phyloP scores from a whole-genome alignment of 306 rosid species.

The Glycyrrhiza uralensis region DNA sequence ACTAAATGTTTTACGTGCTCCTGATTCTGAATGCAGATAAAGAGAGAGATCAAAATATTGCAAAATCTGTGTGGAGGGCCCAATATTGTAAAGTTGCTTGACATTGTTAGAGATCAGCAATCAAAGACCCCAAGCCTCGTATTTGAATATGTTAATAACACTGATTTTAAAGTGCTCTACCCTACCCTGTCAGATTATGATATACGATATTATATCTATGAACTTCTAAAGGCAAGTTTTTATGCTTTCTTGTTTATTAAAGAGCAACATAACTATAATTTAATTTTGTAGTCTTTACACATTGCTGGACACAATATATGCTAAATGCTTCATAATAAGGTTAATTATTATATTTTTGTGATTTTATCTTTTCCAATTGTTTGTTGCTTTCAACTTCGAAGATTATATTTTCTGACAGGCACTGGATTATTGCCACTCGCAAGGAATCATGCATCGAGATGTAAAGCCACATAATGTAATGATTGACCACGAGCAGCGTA shows the following conservation, averaged over 20 bases:
- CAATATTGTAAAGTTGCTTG: slow-evolving; percentile 72
- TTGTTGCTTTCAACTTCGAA: neutral
- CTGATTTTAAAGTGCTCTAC: slow-evolving; percentile 77
- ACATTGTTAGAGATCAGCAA: slow-evolving; percentile 80
- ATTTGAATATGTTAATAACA: slow-evolving; percentile 54
- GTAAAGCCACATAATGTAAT: slow-evolving; percentile 53
- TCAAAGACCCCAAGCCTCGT: slow-evolving; percentile 65
- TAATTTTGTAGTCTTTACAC: neutral
- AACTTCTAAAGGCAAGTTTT: slow-evolving; percentile 66
- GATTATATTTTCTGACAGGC: slow-evolving; percentile 30
- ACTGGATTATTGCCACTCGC: slow-evolving; percentile 49
- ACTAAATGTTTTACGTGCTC: neutral
- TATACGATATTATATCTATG: slow-evolving; percentile 65
- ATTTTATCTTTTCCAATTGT: neutral
- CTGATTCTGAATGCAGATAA: slow-evolving; percentile 49
- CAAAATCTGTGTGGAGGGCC: slow-evolving; percentile 71
- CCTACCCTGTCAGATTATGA: slow-evolving; percentile 72
- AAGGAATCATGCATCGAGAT: slow-evolving; percentile 55
- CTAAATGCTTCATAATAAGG: neutral
- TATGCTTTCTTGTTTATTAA: neutral
- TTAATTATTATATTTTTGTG: neutral
- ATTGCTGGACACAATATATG: neutral
- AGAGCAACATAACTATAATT: neutral
- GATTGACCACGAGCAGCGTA: slow-evolving; percentile 46
- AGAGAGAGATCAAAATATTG: slow-evolving; percentile 53